Conservation (phyloP, 2,329 filamentous ascomycete genomes). For the Fusarium sororula region DNA sequence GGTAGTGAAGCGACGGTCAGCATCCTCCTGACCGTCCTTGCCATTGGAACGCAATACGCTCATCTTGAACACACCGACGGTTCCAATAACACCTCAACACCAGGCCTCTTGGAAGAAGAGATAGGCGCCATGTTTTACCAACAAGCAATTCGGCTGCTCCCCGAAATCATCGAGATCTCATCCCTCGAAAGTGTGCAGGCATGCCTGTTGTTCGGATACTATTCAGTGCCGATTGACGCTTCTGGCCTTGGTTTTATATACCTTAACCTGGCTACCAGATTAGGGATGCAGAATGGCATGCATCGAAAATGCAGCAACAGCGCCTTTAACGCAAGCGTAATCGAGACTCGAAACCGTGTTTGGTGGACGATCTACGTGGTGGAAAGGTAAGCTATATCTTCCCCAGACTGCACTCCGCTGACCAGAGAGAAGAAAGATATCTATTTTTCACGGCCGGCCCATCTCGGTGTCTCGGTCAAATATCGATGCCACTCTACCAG, state of each 20-base stretch:
- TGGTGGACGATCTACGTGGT: conserved; percentile 2
- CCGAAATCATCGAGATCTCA: not conserved
- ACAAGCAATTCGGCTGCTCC: not conserved
- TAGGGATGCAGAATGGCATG: conserved; percentile 4
- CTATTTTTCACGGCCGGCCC: not conserved
- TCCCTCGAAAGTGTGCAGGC: conserved; percentile 4
- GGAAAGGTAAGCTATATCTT: not conserved
- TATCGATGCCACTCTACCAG: not conserved
- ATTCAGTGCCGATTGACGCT: not conserved
- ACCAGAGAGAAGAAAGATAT: not conserved
- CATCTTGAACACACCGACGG: not conserved
- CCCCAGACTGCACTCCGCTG: not conserved
- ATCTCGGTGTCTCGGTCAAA: conserved; percentile 1
- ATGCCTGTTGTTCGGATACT: not conserved
- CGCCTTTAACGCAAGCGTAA: not conserved
- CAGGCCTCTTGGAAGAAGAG: not conserved
- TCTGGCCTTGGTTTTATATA: not conserved
- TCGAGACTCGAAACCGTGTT: not conserved
- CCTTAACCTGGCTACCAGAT: not conserved
- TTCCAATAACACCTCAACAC: not conserved
- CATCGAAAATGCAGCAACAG: not conserved
- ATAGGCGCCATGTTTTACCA: conserved; percentile 4
- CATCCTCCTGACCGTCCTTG: not conserved
- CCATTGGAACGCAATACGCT: not conserved
- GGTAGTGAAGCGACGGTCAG: not conserved